Conservation (phyloP, 2,329 filamentous ascomycete species). For the Diaporthe citriasiana region DNA sequence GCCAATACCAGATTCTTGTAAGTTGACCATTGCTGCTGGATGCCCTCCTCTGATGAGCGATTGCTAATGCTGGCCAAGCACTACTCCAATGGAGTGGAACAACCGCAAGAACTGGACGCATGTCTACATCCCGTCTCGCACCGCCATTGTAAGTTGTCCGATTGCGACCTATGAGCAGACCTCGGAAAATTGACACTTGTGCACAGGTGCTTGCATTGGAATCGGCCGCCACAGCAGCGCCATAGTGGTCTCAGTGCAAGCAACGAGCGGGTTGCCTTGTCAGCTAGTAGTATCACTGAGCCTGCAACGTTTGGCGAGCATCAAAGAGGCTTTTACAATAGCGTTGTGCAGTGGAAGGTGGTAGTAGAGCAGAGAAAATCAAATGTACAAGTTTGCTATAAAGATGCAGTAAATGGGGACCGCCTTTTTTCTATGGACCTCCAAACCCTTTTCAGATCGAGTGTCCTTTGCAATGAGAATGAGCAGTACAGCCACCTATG, state of each 20-base stretch:
- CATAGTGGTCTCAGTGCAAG: neutral
- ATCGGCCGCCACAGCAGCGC: conserved; percentile 52
- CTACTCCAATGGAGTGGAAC: conserved; percentile 92
- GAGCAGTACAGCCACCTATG: neutral
- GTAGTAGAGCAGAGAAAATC: neutral
- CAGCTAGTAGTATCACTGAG: neutral
- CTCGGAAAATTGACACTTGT: conserved; percentile 42
- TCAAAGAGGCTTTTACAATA: no score
- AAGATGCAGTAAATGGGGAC: neutral
- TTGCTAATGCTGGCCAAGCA: conserved; percentile 53
- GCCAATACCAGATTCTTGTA: conserved; percentile 85
- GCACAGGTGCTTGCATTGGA: conserved; percentile 68
- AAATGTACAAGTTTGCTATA: neutral
- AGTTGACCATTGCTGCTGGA: neutral
- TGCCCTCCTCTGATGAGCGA: neutral
- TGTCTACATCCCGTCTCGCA: conserved; percentile 88
- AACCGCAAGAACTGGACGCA: conserved; percentile 90
- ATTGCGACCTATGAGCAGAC: neutral
- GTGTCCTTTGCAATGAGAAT: neutral
- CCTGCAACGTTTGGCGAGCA: neutral
- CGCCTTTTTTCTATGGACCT: neutral
- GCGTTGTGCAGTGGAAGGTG: neutral
- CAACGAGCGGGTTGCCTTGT: neutral
- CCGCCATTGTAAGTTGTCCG: conserved; percentile 77
- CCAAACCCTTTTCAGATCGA: neutral